A percentile compares a stretch with the other conserved stretches of the same genome.
Evolutionary conservation across 2,329 filamentous ascomycete species (phyloP).

Genomic region (Cytospora mali): DNA sequence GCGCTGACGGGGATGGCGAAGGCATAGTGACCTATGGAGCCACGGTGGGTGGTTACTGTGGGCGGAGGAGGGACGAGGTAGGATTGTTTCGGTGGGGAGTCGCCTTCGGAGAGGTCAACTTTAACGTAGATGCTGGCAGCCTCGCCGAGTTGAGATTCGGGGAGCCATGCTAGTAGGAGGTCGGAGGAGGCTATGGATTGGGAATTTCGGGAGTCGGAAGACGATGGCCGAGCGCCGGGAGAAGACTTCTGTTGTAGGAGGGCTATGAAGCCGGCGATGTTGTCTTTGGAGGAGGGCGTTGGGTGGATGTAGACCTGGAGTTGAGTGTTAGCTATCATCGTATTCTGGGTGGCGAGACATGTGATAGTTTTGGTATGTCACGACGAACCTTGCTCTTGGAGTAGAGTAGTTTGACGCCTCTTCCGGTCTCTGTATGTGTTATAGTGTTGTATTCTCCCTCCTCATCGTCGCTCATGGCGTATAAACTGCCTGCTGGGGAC

Average conservation of each 20-base stretch:
- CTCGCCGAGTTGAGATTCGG: slow-evolving; percentile 85
- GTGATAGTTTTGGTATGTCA: background rate
- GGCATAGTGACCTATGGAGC: slow-evolving; percentile 76
- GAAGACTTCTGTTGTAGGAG: slow-evolving; percentile 83
- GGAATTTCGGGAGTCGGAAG: slow-evolving; percentile 45
- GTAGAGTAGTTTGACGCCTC: slow-evolving; percentile 89
- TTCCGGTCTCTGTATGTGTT: slow-evolving; percentile 73
- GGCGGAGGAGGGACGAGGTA: slow-evolving; percentile 92
- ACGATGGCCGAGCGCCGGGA: slow-evolving; percentile 44
- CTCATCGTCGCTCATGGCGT: slow-evolving; percentile 94
- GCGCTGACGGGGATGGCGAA: slow-evolving; percentile 90
- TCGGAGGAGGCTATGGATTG: slow-evolving; percentile 62
- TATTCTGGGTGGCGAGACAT: background rate
- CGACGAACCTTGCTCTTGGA: slow-evolving; percentile 88
- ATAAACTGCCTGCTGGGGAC: slow-evolving; percentile 86
- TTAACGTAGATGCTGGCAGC: slow-evolving; percentile 90
- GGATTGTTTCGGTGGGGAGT: slow-evolving; percentile 79
- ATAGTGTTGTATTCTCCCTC: slow-evolving; percentile 96
- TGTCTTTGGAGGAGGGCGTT: slow-evolving; percentile 89
- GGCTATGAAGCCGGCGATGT: slow-evolving; percentile 91
- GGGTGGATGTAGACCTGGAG: slow-evolving; percentile 91
- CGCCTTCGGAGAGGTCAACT: slow-evolving; percentile 83
- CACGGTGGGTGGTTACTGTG: slow-evolving; percentile 75
- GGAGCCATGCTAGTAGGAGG: slow-evolving; percentile 89
- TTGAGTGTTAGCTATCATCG: slow-evolving; percentile 27